Conservation (phyloP, 768 basidiomycete genomes). For the Boletus sp. region DNA sequence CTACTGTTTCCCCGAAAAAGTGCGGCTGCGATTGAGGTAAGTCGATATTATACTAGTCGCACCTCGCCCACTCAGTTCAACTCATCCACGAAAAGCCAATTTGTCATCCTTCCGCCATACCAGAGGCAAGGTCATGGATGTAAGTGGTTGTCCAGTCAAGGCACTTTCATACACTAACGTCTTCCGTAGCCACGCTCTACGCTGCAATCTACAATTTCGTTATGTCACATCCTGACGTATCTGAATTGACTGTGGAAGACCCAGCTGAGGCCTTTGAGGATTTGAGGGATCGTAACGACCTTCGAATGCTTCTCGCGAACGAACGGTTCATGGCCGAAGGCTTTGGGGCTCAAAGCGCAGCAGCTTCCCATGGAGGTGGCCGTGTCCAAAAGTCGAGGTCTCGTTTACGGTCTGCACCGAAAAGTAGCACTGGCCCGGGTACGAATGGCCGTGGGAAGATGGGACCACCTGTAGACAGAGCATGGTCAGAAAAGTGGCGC, state of each 20-base stretch:
- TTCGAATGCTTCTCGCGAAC: constrained; percentile 69
- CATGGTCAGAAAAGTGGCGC: constrained; percentile 80
- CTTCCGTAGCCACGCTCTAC: constrained; percentile 75
- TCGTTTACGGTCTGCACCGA: constrained; percentile 31
- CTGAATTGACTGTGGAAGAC: constrained; percentile 97
- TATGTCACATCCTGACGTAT: constrained; percentile 60
- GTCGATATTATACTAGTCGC: constrained; percentile 11
- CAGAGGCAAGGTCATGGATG: constrained; percentile 90
- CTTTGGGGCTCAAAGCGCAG: constrained; percentile 42
- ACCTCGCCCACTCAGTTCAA: neutral
- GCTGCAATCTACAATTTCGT: constrained; percentile 79
- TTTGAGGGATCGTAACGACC: constrained; percentile 88
- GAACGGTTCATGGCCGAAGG: constrained; percentile 70
- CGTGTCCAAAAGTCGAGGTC: constrained; percentile 38
- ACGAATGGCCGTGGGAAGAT: constrained; percentile 52
- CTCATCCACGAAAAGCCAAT: constrained; percentile 62
- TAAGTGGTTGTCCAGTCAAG: constrained; percentile 38
- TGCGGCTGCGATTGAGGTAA: constrained; percentile 83
- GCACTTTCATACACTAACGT: neutral
- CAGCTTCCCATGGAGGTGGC: constrained; percentile 49
- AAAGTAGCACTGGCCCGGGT: constrained; percentile 23
- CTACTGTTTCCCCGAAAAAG: constrained; percentile 91
- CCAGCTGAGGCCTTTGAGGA: constrained; percentile 98
- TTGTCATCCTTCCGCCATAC: constrained; percentile 88
- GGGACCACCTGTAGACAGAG: constrained; percentile 73